Base-by-base conservation (phyloP, 352 stramenopile species). In the Phytophthora parvispora region DNA sequence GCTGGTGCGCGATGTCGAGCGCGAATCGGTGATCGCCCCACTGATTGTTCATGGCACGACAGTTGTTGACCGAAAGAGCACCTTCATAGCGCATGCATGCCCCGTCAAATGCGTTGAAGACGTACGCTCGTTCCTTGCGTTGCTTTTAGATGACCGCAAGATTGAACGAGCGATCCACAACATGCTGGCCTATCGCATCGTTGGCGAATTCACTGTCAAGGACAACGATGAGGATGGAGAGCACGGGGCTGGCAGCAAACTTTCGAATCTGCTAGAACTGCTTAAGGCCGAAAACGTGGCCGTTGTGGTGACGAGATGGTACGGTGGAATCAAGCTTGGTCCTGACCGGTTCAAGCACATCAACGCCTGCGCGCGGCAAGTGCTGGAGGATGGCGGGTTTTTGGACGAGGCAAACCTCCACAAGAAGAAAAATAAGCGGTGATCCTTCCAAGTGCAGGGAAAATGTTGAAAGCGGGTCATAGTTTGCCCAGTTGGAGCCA, bases 291-390 rank as follows among this genome's bases (percentile, higher is more conserved):
- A 95, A 60, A 94, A 95, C 59, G 86, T 95, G 38, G 88, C 88
- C 2, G 87, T 96, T 7, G 80, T 97, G 20, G 89, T 97, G 38
- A 94, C 89, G 48, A 72, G 90, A 36, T 97, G 90, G 90, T 97
- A 90, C 52, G 90, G 90, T 20, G 90, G 90, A 57, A 89, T 97
- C 25, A 69, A 90, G 18, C 74, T 97, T 22, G 90, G 90, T 4
- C 87, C 90, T n/a, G 90, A 96, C 53, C 81, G 90, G 2, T 97
- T 96, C 74, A 94, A 93, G 53, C 90, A 97, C 68, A 96, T 96
- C 53, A 92, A 85, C 58, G 86, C 84, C 3, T 77, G 67, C 38
- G 86, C 89, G 10, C 84, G 89, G n/a, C 72, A 92, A 28, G 83
- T 89, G 10, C 69, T 97, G 24, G 90, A 97, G 62, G 81, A 88